A percentile compares a stretch with the other conserved stretches of the same genome.
These are phyloP conservation scores for Debaryomyces maramus DNA, from an alignment of 805 yeast species.

Conservation along the genomic window DNA sequence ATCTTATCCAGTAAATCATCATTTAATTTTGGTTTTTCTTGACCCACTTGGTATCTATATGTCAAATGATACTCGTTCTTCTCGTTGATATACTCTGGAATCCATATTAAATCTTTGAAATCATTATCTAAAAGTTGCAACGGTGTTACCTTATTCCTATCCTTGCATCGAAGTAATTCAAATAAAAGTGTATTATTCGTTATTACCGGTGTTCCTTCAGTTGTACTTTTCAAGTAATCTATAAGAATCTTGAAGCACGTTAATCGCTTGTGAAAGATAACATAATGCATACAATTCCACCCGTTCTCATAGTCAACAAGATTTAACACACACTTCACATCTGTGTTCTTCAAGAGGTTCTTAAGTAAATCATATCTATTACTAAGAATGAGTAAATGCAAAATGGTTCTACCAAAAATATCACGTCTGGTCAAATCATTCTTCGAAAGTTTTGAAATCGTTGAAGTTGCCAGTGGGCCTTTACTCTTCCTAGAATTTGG, in stretches of 20 bases:
- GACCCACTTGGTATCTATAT: slow-evolving; percentile 18
- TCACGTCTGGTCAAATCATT: slow-evolving; percentile 53
- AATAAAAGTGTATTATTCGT: slow-evolving; percentile 24
- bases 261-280: slow-evolving; percentile 58
- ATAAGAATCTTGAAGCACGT: slow-evolving; percentile 48
- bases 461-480: not conserved
- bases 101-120: slow-evolving; percentile 41
- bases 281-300: slow-evolving; percentile 78
- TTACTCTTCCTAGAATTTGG: not conserved
- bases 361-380: slow-evolving; percentile 50
- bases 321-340: slow-evolving; percentile 40
- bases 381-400: slow-evolving; percentile 55
- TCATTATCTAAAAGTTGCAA: slow-evolving; percentile 60
- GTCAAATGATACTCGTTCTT: slow-evolving; percentile 28
- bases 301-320: slow-evolving; percentile 70
- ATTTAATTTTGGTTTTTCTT: not conserved
- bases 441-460: slow-evolving; percentile 14
- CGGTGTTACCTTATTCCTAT: slow-evolving; percentile 71
- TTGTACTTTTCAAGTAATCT: slow-evolving; percentile 21
- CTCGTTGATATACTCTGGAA: slow-evolving; percentile 43
- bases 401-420: slow-evolving; percentile 64
- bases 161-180: slow-evolving; percentile 55
- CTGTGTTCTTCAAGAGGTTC: slow-evolving; percentile 48
- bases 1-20: not conserved
- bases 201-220: slow-evolving; percentile 6